Percentiles rank a stretch among this genome's conserved stretches.
Conservation (phyloP, 805 yeast genomes). For the Komagataella kurtzmanii region DNA sequence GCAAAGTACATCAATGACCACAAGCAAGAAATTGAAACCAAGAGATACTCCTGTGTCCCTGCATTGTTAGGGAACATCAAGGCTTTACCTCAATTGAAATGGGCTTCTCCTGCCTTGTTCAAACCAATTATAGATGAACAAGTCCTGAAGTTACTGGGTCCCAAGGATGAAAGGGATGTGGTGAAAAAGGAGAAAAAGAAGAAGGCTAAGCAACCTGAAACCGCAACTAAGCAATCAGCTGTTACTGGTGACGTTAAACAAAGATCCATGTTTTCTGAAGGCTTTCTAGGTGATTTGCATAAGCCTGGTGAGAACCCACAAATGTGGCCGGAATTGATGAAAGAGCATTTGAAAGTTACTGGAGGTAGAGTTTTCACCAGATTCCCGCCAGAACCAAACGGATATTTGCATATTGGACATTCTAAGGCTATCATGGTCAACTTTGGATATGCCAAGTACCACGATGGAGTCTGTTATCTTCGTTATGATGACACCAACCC, state of each 20-base stretch:
- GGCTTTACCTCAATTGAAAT: constrained; percentile 61
- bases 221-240: constrained; percentile 6
- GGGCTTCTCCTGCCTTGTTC: constrained; percentile 84
- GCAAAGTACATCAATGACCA: constrained; percentile 43
- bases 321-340: constrained; percentile 72
- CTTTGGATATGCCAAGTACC: constrained; percentile 88
- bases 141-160: constrained; percentile 66
- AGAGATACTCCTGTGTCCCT: constrained; percentile 74
- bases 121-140: constrained; percentile 80
- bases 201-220: constrained; percentile 17
- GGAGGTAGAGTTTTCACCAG: constrained; percentile 81
- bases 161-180: constrained; percentile 90
- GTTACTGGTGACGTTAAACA: constrained; percentile 14
- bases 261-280: constrained; percentile 86
- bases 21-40: constrained; percentile 44
- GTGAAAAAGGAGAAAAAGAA: constrained; percentile 65
- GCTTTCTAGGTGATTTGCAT: constrained; percentile 90
- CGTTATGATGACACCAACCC: constrained; percentile 98
- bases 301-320: constrained; percentile 94
- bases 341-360: constrained; percentile 65
- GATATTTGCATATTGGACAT: constrained; percentile 94
- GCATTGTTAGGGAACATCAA: constrained; percentile 65
- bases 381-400: constrained; percentile 99
- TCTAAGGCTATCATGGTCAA: constrained; percentile 96
- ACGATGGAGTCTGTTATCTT: constrained; percentile 80